Conservation (phyloP, 306 rosid species). For the Arachis stenosperma region DNA sequence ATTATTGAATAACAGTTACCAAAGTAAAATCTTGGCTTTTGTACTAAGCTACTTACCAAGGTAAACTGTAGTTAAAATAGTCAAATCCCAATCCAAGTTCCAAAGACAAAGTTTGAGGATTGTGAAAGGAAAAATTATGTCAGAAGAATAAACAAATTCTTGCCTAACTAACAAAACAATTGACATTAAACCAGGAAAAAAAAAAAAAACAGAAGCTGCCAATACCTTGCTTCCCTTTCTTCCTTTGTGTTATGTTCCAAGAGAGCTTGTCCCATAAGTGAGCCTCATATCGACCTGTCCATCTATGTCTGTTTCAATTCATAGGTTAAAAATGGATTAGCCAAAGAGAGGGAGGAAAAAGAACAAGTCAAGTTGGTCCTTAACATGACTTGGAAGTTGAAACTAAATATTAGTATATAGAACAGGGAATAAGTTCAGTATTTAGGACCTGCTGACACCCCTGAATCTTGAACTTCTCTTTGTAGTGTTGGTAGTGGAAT, state of each 20-base stretch:
- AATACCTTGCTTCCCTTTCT: conserved; percentile 83
- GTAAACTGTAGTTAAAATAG: conserved; percentile 52
- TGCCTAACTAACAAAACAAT: background rate
- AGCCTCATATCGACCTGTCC: conserved; percentile 82
- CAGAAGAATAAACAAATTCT: conserved; percentile 10
- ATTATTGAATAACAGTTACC: background rate
- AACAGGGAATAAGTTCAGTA: background rate
- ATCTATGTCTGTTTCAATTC: conserved; percentile 61
- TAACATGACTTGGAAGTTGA: background rate
- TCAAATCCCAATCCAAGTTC: conserved; percentile 39
- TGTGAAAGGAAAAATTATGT: background rate
- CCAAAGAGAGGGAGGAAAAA: background rate
- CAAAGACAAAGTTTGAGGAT: conserved; percentile 19
- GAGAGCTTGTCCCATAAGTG: conserved; percentile 88
- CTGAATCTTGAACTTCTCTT: conserved; percentile 75
- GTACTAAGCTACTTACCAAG: conserved; percentile 51
- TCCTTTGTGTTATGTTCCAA: conserved; percentile 80
- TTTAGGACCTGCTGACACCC: conserved; percentile 69
- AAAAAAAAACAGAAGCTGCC: no score
- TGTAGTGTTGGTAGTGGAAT: conserved; percentile 46
- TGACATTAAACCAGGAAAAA: background rate
- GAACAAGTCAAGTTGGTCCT: background rate
- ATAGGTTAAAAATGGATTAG: conserved; percentile 20
- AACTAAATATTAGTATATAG: no score
- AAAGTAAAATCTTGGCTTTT: background rate